These are phyloP conservation scores for Penicillium sp. DNA, from an alignment of 2,329 filamentous ascomycete genomes.

Conservation along the genomic window DNA sequence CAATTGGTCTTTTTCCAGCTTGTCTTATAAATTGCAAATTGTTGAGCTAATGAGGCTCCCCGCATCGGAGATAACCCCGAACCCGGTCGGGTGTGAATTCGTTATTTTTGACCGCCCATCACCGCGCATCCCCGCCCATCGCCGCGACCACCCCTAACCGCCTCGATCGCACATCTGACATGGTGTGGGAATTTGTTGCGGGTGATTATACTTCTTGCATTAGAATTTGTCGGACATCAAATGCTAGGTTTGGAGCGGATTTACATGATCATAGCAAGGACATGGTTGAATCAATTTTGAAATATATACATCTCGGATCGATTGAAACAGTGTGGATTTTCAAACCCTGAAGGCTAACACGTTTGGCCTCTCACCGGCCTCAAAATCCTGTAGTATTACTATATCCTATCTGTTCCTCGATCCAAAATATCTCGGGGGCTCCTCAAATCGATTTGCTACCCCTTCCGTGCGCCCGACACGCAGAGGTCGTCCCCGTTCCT, in stretches of 20 bases:
- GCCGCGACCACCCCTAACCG: not conserved
- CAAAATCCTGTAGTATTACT: no score
- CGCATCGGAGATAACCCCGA: not conserved
- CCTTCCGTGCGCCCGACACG: constrained; percentile 24
- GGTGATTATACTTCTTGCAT: no score
- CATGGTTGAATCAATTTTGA: no score
- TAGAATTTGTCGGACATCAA: no score
- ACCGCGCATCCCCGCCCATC: not conserved
- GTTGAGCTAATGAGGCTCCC: not conserved
- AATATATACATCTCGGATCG: no score
- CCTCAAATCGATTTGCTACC: constrained; percentile 22
- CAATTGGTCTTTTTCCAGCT: not conserved
- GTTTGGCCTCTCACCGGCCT: no score
- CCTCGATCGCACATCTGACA: not conserved
- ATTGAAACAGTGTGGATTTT: no score
- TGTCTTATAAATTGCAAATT: not conserved
- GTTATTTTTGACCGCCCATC: not conserved
- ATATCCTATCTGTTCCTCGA: not conserved
- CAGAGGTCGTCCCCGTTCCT: constrained; percentile 14
- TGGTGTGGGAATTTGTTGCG: no score
- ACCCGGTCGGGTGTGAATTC: no score
- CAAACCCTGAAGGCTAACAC: no score
- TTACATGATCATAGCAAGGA: no score
- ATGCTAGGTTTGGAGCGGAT: no score
- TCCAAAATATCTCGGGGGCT: constrained; percentile 12